Evolutionary conservation across 2,329 filamentous ascomycete species (phyloP).

Genomic region (Nemania sp.): DNA sequence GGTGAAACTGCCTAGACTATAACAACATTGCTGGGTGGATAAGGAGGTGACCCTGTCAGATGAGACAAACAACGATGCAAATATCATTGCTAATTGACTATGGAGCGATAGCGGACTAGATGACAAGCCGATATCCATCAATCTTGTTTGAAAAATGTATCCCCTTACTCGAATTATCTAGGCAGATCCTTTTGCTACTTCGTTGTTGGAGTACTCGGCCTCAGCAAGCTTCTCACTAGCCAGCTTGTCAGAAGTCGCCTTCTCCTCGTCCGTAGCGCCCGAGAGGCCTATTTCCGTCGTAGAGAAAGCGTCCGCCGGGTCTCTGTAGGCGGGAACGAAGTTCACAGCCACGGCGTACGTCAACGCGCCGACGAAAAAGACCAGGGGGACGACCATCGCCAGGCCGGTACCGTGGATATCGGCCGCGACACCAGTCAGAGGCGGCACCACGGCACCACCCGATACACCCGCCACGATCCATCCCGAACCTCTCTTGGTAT

Average conservation of each 20-base stretch:
- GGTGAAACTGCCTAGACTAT: too few species aligned
- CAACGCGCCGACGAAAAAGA: conserved; percentile 61
- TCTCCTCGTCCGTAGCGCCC: conserved; percentile 34
- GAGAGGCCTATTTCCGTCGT: conserved; percentile 50
- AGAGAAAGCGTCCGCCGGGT: conserved; percentile 63
- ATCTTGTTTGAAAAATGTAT: not conserved
- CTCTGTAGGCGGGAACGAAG: conserved; percentile 66
- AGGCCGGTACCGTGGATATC: conserved; percentile 64
- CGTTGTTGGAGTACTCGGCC: conserved; percentile 5
- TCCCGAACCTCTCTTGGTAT: conserved; percentile 77
- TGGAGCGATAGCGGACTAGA: too few species aligned
- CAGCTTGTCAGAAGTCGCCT: conserved; percentile 21
- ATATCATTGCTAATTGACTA: too few species aligned
- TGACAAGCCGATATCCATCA: too few species aligned
- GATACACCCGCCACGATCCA: conserved; percentile 72
- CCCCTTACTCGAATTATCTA: not conserved
- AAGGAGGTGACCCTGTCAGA: too few species aligned
- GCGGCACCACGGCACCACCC: conserved; percentile 75
- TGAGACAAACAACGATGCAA: too few species aligned
- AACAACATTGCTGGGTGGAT: too few species aligned
- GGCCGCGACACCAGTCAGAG: conserved; percentile 69
- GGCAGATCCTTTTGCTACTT: not conserved
- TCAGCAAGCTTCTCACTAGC: conserved; percentile 24
- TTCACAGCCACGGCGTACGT: conserved; percentile 66
- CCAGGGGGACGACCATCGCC: conserved; percentile 69